A percentile compares a stretch with the other conserved stretches of the same genome.
Conservation (phyloP, 805 yeast species). For the Saturnispora besseyi region DNA sequence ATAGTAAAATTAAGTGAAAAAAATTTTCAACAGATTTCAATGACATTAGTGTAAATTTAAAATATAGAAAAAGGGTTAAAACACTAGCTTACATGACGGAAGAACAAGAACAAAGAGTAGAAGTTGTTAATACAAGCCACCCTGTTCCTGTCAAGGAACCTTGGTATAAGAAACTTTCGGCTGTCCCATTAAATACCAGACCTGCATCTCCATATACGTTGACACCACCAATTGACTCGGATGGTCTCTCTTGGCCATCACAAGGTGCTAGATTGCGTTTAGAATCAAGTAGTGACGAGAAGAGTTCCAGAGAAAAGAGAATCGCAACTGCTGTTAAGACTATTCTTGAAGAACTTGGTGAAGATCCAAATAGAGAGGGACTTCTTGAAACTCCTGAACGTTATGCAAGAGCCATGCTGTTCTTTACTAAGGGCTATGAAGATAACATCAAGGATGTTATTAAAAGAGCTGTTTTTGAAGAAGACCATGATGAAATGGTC, state of each 20-base stretch:
- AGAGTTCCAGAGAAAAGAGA: constrained; percentile 55
- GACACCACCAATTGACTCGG: constrained; percentile 79
- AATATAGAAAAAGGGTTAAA: background rate
- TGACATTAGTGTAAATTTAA: background rate
- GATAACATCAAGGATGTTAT: constrained; percentile 87
- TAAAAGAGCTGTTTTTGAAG: constrained; percentile 93
- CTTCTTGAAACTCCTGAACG: constrained; percentile 89
- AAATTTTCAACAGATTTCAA: too few species aligned
- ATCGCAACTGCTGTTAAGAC: constrained; percentile 80
- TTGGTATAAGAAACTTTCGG: constrained; percentile 26
- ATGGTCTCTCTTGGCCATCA: constrained; percentile 93
- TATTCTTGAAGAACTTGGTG: constrained; percentile 79
- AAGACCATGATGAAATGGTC: constrained; percentile 98
- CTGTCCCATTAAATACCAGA: constrained; percentile 61
- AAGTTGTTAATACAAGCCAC: background rate
- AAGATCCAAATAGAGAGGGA: constrained; percentile 84
- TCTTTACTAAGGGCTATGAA: constrained; percentile 93
- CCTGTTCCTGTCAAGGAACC: constrained; percentile 26
- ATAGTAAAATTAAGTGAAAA: too few species aligned
- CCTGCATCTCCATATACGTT: constrained; percentile 78
- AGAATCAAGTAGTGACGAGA: constrained; percentile 59
- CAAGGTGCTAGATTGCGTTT: constrained; percentile 72
- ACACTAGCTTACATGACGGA: background rate
- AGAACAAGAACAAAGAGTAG: background rate
- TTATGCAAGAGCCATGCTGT: constrained; percentile 93